Evolutionary conservation across 345 rosid species (phyloP).

Genomic region (Brassica juncea): DNA sequence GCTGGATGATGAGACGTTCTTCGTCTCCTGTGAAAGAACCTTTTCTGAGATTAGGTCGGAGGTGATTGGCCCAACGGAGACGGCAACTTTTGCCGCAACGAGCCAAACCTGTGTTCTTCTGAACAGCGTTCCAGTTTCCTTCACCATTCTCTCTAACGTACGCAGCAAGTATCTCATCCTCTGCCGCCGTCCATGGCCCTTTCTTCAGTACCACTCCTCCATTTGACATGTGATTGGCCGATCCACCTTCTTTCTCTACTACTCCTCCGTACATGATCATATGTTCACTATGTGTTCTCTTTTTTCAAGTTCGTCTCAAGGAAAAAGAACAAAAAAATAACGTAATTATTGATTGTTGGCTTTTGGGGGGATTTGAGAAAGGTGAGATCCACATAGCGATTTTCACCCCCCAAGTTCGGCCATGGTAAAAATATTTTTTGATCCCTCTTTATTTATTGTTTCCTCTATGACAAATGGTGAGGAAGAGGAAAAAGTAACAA

Average conservation of each 20-base stretch:
- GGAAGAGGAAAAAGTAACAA: not conserved
- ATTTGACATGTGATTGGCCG: slow-evolving; percentile 15
- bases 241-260: slow-evolving; percentile 39
- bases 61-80: slow-evolving; percentile 64
- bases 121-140: slow-evolving; percentile 69
- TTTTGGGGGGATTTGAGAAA: slow-evolving; percentile 17
- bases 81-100: slow-evolving; percentile 66
- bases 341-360: slow-evolving; percentile 1
- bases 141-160: slow-evolving; percentile 59
- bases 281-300: slow-evolving; percentile 16
- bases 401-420: slow-evolving; percentile 29
- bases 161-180: slow-evolving; percentile 51
- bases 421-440: not conserved
- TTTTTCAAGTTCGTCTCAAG: not conserved
- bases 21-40: slow-evolving; percentile 56
- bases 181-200: slow-evolving; percentile 63
- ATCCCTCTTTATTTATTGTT: not conserved
- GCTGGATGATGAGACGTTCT: slow-evolving; percentile 55
- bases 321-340: not conserved
- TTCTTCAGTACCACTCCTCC: slow-evolving; percentile 45
- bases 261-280: slow-evolving; percentile 39
- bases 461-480: slow-evolving; percentile 20
- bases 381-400: slow-evolving; percentile 23
- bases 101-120: slow-evolving; percentile 56
- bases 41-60: slow-evolving; percentile 55